Evolutionary conservation across 1,139 yeast genomes (phyloP).

Genomic region (Kurtzmaniella quercitrusa): DNA sequence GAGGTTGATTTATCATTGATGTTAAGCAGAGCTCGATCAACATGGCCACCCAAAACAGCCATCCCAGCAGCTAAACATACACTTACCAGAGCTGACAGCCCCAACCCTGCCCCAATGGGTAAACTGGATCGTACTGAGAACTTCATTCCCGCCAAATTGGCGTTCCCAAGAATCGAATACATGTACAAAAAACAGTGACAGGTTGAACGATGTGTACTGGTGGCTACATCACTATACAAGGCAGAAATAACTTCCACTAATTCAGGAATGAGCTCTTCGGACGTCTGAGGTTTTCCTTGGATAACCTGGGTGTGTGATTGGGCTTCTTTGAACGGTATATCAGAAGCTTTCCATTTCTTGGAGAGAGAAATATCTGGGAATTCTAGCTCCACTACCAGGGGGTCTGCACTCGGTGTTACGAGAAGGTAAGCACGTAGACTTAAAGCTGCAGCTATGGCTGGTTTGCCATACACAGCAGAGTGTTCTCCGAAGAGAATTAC

Average conservation of each 20-base stretch:
- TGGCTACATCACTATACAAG: conserved; percentile 41
- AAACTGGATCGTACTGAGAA: conserved; percentile 76
- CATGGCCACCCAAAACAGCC: conserved; percentile 56
- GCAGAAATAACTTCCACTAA: conserved; percentile 47
- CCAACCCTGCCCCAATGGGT: conserved; percentile 97
- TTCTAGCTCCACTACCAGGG: conserved; percentile 50
- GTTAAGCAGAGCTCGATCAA: conserved; percentile 27
- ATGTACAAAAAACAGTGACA: conserved; percentile 83
- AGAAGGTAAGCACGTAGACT: conserved; percentile 76
- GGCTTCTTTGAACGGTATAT: conserved; percentile 58
- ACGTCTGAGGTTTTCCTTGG: conserved; percentile 36
- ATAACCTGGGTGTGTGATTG: conserved; percentile 15
- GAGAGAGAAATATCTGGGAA: conserved; percentile 78
- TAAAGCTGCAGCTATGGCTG: conserved; percentile 89
- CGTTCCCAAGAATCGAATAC: conserved; percentile 54
- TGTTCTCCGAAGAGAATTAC: conserved; percentile 96
- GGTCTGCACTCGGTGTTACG: conserved; percentile 43
- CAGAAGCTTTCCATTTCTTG: conserved; percentile 55
- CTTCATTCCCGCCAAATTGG: conserved; percentile 43
- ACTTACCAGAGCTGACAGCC: conserved; percentile 88
- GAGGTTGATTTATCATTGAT: conserved; percentile 25
- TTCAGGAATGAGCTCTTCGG: conserved; percentile 59
- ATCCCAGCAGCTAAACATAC: conserved; percentile 82
- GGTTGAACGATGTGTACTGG: conserved; percentile 70
- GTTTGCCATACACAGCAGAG: conserved; percentile 89